phyloP scores from a whole-genome alignment of 352 stramenopile species.

The Achlya hypogyna region DNA sequence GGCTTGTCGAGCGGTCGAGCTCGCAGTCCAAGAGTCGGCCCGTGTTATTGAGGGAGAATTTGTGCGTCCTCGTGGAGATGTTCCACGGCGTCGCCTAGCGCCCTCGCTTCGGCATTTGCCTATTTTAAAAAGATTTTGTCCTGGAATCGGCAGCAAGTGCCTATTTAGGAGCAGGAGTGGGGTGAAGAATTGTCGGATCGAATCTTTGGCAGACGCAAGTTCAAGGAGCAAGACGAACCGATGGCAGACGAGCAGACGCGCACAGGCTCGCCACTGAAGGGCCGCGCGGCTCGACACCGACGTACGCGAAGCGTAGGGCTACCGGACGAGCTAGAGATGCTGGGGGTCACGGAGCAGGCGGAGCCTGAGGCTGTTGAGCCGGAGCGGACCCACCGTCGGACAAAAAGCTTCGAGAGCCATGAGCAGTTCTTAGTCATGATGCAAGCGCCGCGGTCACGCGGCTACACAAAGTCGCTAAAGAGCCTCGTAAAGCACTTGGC shows the following conservation, averaged over 20 bases:
- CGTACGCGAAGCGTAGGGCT: slow-evolving; percentile 13
- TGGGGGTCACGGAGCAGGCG: background rate
- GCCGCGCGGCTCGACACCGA: background rate
- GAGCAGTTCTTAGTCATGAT: slow-evolving; percentile 25
- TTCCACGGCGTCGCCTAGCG: background rate
- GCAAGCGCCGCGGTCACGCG: slow-evolving; percentile 33
- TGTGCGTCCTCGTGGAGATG: background rate
- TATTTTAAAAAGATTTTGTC: background rate
- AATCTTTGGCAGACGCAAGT: slow-evolving; percentile 8
- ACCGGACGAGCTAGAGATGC: background rate
- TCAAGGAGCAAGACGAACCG: background rate
- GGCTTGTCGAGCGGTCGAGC: no score
- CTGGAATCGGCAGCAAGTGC: no score
- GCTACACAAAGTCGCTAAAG: slow-evolving; percentile 72
- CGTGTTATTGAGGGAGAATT: no score
- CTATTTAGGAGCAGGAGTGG: background rate
- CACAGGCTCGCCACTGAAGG: slow-evolving; percentile 1
- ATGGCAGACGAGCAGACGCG: background rate
- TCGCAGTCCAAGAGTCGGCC: no score
- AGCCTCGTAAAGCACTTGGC: slow-evolving; percentile 75
- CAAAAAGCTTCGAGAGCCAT: slow-evolving; percentile 42
- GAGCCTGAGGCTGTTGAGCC: slow-evolving; percentile 21
- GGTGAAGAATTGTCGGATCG: slow-evolving; percentile 8
- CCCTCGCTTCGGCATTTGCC: background rate
- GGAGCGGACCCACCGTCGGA: slow-evolving; percentile 26